Evolutionary conservation across 2,329 filamentous ascomycete genomes (phyloP).

Genomic region (Hymenoscyphus fructigenus): DNA sequence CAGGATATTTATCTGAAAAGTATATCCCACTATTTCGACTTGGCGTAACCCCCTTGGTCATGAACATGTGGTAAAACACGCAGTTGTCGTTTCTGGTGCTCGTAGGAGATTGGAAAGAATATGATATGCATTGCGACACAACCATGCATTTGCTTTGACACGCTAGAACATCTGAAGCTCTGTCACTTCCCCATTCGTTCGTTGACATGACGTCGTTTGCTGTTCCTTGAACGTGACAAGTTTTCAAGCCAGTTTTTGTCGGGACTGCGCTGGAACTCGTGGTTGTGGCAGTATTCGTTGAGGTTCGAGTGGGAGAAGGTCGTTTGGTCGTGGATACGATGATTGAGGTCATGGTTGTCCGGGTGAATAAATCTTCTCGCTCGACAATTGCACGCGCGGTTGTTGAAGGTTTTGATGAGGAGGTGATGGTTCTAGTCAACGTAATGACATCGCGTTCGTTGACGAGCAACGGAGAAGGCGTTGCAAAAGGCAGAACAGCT

Average conservation of each 20-base stretch:
- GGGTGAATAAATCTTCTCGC: neutral
- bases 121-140: constrained; percentile 17
- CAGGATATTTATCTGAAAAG: constrained; percentile 26
- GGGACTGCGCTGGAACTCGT: constrained; percentile 7
- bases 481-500: neutral
- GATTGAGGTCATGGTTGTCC: neutral
- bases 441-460: neutral
- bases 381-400: neutral
- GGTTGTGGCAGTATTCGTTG: constrained; percentile 1
- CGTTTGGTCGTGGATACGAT: neutral
- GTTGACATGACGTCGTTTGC: constrained; percentile 11
- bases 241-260: constrained; percentile 17
- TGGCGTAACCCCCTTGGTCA: constrained; percentile 11
- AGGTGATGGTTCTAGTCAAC: constrained; percentile 3
- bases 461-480: neutral
- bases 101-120: constrained; percentile 12
- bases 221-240: constrained; percentile 19
- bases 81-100: constrained; percentile 14
- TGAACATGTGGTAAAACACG: constrained; percentile 18
- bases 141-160: constrained; percentile 22
- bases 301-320: neutral
- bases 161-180: constrained; percentile 12
- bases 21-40: constrained; percentile 18
- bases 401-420: neutral
- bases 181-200: constrained; percentile 5